Conservation (phyloP, 2,329 filamentous ascomycete genomes). For the Paracorniculantispora psalliotae region DNA sequence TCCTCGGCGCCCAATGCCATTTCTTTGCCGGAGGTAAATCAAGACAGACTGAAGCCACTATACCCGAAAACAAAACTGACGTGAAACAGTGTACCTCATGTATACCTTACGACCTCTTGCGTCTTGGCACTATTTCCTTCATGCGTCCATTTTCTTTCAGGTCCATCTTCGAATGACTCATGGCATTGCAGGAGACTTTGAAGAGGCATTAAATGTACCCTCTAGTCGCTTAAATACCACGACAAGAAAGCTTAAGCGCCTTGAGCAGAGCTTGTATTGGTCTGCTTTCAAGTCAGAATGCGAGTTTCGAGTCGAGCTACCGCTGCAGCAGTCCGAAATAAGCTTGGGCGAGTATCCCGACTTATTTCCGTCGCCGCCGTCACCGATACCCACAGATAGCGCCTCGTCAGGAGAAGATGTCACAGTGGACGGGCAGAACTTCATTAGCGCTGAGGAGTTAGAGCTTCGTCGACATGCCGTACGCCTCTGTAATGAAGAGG, state of each 20-base stretch:
- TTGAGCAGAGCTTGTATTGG: conserved; percentile 39
- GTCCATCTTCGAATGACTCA: conserved; percentile 27
- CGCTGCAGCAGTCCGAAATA: conserved; percentile 32
- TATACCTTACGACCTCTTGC: conserved; percentile 34
- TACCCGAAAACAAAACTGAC: neutral
- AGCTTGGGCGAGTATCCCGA: conserved; percentile 30
- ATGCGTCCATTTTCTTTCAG: conserved; percentile 26
- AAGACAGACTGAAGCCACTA: neutral
- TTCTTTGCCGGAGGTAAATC: conserved; percentile 30
- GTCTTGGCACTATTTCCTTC: conserved; percentile 33
- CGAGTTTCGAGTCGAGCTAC: conserved; percentile 35
- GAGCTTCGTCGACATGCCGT: conserved; percentile 18
- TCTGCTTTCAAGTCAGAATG: conserved; percentile 39
- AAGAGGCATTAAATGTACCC: conserved; percentile 10
- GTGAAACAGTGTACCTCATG: conserved; percentile 30
- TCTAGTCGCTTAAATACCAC: conserved; percentile 5
- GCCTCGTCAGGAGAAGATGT: neutral
- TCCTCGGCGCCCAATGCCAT: conserved; percentile 33
- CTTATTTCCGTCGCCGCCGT: conserved; percentile 24
- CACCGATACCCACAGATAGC: conserved; percentile 12
- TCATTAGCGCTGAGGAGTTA: conserved; percentile 13
- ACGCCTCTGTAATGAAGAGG: conserved; percentile 25
- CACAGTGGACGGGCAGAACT: neutral
- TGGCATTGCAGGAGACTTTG: conserved; percentile 15
- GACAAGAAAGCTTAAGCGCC: conserved; percentile 20